A percentile compares a stretch with the other conserved stretches of the same genome.
Evolutionary conservation across 1,284 basidiomycete genomes (phyloP).

Genomic region (Gymnopus androsaceus): DNA sequence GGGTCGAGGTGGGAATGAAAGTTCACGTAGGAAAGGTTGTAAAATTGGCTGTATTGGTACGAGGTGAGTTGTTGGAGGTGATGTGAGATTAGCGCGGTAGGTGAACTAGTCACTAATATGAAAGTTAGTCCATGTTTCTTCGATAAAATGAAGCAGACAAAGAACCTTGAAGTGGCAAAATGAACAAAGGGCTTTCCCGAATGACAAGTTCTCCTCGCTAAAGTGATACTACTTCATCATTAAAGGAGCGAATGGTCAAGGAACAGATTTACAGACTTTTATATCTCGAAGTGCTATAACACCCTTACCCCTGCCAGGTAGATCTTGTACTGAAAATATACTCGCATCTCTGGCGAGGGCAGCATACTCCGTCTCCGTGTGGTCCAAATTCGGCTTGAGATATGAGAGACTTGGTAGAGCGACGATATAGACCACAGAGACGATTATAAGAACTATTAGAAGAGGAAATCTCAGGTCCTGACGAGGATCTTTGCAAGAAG

Average conservation of each 20-base stretch:
- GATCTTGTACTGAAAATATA: constrained; percentile 33
- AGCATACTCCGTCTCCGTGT: too few species aligned
- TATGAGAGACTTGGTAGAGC: too few species aligned
- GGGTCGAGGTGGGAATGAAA: constrained; percentile 44
- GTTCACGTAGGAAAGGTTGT: constrained; percentile 56
- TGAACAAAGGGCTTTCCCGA: constrained; percentile 54
- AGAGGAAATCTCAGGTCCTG: too few species aligned
- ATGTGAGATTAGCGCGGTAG: constrained; percentile 42
- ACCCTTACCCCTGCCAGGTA: constrained; percentile 44
- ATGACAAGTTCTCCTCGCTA: constrained; percentile 61
- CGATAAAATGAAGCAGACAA: neutral
- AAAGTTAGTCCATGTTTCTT: neutral
- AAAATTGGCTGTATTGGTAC: constrained; percentile 40
- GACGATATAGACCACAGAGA: too few species aligned
- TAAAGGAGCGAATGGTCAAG: neutral
- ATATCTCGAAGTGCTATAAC: constrained; percentile 41
- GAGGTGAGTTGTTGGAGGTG: constrained; percentile 35
- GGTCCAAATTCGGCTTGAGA: too few species aligned
- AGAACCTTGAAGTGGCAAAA: constrained; percentile 49
- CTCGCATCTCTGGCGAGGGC: constrained; percentile 25
- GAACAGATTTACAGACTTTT: constrained; percentile 25
- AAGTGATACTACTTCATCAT: neutral
- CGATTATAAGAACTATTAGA: too few species aligned
- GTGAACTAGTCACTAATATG: constrained; percentile 42
- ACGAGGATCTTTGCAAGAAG: too few species aligned